Evolutionary conservation across 1,284 basidiomycete genomes (phyloP).

Genomic region (Neotropicomus parvogracilis): DNA sequence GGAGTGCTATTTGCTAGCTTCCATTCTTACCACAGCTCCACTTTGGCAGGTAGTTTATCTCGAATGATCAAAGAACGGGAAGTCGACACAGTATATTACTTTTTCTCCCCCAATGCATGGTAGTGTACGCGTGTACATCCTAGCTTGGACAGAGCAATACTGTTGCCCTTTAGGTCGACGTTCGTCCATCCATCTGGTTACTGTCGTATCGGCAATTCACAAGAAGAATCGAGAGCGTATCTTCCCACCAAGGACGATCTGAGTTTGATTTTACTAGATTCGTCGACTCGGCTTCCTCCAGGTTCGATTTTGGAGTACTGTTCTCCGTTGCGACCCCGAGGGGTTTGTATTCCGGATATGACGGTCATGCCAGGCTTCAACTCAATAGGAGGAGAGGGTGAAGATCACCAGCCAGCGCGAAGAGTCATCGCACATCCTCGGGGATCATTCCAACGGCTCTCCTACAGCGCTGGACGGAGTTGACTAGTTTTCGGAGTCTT

Average conservation of each 20-base stretch:
- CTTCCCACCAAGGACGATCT: constrained; percentile 6
- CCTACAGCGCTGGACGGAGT: constrained; percentile 8
- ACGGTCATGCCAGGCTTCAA: constrained; percentile 3
- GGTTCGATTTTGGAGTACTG: constrained; percentile 7
- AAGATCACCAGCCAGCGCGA: neutral
- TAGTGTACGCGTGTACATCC: neutral
- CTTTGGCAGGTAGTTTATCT: constrained; percentile 12
- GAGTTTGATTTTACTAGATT: constrained; percentile 11
- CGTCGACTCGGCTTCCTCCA: constrained; percentile 2
- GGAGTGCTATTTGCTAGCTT: constrained; percentile 7
- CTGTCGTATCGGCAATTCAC: neutral
- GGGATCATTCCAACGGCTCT: constrained; percentile 9
- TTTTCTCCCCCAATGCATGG: neutral
- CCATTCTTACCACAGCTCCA: constrained; percentile 9
- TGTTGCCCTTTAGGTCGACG: neutral
- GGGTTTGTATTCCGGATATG: constrained; percentile 8
- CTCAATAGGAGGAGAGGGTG: constrained; percentile 3
- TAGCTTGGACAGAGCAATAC: neutral
- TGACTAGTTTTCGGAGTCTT: neutral
- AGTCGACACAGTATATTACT: neutral
- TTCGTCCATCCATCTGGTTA: neutral
- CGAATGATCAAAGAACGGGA: constrained; percentile 8
- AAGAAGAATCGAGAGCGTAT: neutral
- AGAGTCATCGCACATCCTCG: constrained; percentile 13
- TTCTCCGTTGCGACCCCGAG: constrained; percentile 2